Evolutionary conservation across 1,139 yeast genomes (phyloP).

Genomic region (Zygosaccharomyces pseudobailii): DNA sequence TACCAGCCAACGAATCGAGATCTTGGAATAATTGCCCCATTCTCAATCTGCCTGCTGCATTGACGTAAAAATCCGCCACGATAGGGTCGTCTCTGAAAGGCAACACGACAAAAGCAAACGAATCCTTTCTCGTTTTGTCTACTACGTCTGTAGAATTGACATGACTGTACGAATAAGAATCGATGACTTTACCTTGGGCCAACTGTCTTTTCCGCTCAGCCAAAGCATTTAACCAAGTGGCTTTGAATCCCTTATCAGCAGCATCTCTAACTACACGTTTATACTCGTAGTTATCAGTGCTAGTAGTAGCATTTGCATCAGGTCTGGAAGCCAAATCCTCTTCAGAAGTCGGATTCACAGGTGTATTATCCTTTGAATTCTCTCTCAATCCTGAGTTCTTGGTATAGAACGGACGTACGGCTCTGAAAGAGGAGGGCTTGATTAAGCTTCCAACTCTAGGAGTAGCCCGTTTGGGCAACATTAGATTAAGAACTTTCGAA

Average conservation of each 20-base stretch:
- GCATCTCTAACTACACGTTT: conserved; percentile 17
- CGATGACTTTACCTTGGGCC: conserved; percentile 65
- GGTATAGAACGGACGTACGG: neutral
- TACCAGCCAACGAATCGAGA: conserved; percentile 82
- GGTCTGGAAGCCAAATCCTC: conserved; percentile 24
- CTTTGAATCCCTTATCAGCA: conserved; percentile 40
- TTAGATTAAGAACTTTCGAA: neutral
- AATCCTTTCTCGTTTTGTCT: conserved; percentile 72
- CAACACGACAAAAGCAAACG: conserved; percentile 65
- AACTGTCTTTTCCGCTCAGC: conserved; percentile 67
- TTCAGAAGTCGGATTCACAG: conserved; percentile 9
- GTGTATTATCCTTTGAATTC: neutral
- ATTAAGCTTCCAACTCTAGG: neutral
- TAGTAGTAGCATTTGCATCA: conserved; percentile 23
- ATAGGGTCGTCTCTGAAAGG: conserved; percentile 83
- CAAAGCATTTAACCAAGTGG: conserved; percentile 82
- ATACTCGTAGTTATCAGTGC: conserved; percentile 22
- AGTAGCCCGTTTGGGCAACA: neutral
- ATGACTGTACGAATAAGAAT: conserved; percentile 64
- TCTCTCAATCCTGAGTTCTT: neutral
- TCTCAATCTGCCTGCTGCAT: conserved; percentile 81
- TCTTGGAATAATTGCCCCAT: conserved; percentile 92
- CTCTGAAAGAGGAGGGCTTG: neutral
- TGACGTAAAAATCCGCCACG: conserved; percentile 81
- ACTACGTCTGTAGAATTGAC: conserved; percentile 67